Evolutionary conservation across 768 basidiomycete genomes (phyloP), one percentile per base, ranked within the genome.

Genomic region (Daedalea quercina): DNA sequence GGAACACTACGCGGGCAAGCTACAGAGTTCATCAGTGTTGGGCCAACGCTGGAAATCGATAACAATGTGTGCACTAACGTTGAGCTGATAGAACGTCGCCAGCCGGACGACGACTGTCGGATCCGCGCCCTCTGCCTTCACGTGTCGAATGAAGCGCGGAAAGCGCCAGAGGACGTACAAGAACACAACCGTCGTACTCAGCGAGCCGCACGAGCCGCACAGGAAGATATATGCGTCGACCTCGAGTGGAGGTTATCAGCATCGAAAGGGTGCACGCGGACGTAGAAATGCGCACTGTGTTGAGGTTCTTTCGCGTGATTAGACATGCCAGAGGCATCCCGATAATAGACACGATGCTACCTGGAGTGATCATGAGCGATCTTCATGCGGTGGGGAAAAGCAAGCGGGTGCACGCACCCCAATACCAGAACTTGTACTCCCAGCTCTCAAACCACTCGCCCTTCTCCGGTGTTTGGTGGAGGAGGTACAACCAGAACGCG

Each of bases 401-500:
- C 20, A 7, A 7, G 42, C 42, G 9, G 9, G 51, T 3, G 26
- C 17, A 69, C 75, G 28, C 63, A 87, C 87, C 84, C 43, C 80
- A 63, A 52, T 76, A 81, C 90, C 90, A 92, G 17, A 79, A 63
- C 42, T 76, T 75, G 65, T 84, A 91, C 66, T 92, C 88, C 79
- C 81, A 82, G 63, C 87, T 87, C 22, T 79, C 71, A 66, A 91
- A 91, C 90, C 90, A 92, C 28, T 80, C 73, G 3, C 82, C 79
- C 61, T 82, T 79, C 42, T 73, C 69, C 0, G 85, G 84, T 3
- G 85, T 84, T 68, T 90, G 89, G 57, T 89, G 79, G 26, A 90
- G 75, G 20, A 92, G 76, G 65, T 91, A 92, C 25, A 91, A 62
- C 90, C 90, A 92, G 62, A 90, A 91, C 0, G 82, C 73, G 13